Evolutionary conservation across 805 yeast genomes (phyloP), one percentile per base, ranked within the genome.

Genomic region (Saccharomyces paradoxus): DNA sequence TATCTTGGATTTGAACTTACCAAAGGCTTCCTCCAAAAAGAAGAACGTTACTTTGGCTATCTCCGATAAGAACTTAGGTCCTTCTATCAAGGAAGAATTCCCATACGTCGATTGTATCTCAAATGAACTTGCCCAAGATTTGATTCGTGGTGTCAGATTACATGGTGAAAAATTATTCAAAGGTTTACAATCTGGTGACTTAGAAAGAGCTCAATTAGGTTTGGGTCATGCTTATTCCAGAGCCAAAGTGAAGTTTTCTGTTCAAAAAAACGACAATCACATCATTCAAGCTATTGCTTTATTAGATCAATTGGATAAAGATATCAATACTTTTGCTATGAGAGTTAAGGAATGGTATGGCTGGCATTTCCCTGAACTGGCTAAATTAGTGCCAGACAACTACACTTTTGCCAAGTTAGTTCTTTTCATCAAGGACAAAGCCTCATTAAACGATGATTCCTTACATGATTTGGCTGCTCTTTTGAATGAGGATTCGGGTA

Each of bases 171-270:
- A 92, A 73, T 76, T 94, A 65, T 81, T 94, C 68, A 89, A 91
- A 76, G 92, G 90, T 63, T 81, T 94, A 67, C 95, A 91, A 73
- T 86, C 84, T 50, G 97, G 97, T 70, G 99, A 94, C 73, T 79
- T 91, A 63, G 98, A 92, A 77, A 85, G 96, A 77, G 99, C 99
- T 49, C 98, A 94, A 77, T 82, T 94, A 66, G 99, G 99, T 82
- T 81, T 94, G 69, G 97, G 97, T 68, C 99, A 94, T 72, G 99
- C 99, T 66, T 94, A 94, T 79, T 94, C 98, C 56, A 84, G 99
- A 77, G 94, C 97, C 65, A 94, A 94, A 79, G 99, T 94, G 71
- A 94, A 94, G 92, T 94, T 94, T 73, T 87, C 95, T 51, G 98
- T 95, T 55, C 97, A 91, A 77, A 94, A 94, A 81, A 94, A 94